Evolutionary conservation across 2,329 filamentous ascomycete species (phyloP), one percentile per base, ranked within the genome.

Genomic region (Botrytis tulipae): DNA sequence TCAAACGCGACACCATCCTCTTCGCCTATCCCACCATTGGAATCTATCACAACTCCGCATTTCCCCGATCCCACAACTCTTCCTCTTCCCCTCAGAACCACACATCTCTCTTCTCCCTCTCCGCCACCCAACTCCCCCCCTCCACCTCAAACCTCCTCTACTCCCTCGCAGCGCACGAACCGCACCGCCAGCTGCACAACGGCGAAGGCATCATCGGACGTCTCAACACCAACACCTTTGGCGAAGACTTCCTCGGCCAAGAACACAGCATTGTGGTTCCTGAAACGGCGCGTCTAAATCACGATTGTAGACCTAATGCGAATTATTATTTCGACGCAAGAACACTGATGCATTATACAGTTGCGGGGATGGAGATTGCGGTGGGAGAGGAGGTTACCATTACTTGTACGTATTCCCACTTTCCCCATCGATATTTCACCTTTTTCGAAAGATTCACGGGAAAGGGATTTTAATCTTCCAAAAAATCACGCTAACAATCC

Each of bases 301-400:
- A 84, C 73, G 82, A 82, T 69, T 84, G 83, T 71, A 77, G 79
- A 14, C 82, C 82, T 10, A 83, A 83, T 60, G 73, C 80, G 77
- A 65, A 80, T 79, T 37, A 35, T 67, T 48, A 16, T 25, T 48
- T 59, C 25, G 29, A 60, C n/a, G n/a, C 61, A 4, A 12, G 37
- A 9, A 40, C 35, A n/a, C 35, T 22, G 2, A 70, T 29, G 72
- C 76, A 25, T 74, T 77, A 73, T 83, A 82, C 75, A 81, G 82
- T 69, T 82, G 82, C 69, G 80, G 83, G 67, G 76, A 78, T 32
- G 32, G 32, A 35, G 1, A 60, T 70, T 82, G 82, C 68, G 81
- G 83, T 63, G 75, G 81, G 83, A 65, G 76, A 60, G 20, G 59
- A 60, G 6, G 5, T 60, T 14, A 60, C 59, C 7, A 60, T 60